phyloP scores from a whole-genome alignment of 306 rosid genomes.

The Mimosa bimucronata region DNA sequence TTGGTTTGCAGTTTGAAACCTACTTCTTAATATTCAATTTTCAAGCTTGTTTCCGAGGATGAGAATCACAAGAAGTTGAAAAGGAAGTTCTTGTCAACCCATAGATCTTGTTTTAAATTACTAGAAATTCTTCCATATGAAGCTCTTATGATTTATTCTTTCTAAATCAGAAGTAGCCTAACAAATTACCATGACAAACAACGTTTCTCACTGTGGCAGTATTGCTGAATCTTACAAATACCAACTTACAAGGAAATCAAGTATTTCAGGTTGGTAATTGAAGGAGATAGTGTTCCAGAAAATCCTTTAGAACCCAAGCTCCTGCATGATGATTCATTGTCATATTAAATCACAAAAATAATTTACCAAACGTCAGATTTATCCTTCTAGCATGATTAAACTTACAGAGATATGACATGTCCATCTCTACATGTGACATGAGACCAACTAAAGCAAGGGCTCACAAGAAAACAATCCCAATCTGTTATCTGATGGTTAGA shows the following conservation, averaged over 20 bases:
- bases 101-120: background rate
- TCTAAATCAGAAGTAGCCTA: background rate
- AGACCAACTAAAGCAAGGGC: slow-evolving; percentile 93
- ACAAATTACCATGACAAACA: background rate
- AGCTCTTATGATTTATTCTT: background rate
- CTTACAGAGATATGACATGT: slow-evolving; percentile 89
- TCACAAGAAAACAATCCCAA: slow-evolving; percentile 72
- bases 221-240: slow-evolving; percentile 10
- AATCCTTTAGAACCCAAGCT: slow-evolving; percentile 73
- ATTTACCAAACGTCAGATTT: background rate
- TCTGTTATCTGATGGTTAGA: slow-evolving; percentile 60
- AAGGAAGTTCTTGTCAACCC: background rate
- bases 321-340: slow-evolving; percentile 54
- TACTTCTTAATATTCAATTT: background rate
- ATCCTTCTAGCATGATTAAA: slow-evolving; percentile 8
- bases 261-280: slow-evolving; percentile 69
- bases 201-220: too few species aligned
- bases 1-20: background rate
- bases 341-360: slow-evolving; percentile 37
- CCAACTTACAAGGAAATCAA: slow-evolving; percentile 80
- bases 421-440: slow-evolving; percentile 72
- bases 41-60: slow-evolving; percentile 15
- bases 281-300: slow-evolving; percentile 81
- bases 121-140: background rate
- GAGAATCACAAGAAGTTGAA: background rate